phyloP scores from a whole-genome alignment of 2,329 filamentous ascomycete species.

The Macrophomina tecta region DNA sequence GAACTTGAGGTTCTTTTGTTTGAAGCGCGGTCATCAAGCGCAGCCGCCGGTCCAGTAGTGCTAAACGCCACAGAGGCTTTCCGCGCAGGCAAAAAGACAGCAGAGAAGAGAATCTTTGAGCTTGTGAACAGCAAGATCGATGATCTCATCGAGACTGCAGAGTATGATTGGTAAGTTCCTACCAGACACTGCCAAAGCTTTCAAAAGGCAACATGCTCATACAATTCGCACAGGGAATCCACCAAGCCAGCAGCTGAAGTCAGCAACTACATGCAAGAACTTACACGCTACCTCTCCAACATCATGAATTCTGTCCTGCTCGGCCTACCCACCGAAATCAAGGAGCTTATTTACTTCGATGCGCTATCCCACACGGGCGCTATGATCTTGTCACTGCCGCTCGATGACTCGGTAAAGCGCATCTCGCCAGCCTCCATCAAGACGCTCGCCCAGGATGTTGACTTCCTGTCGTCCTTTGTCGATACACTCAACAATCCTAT shows the following conservation, averaged over 20 bases:
- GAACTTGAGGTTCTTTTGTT: conserved; percentile 88
- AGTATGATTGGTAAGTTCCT: conserved; percentile 81
- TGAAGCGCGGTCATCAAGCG: conserved; percentile 80
- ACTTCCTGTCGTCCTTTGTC: conserved; percentile 85
- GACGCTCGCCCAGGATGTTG: conserved; percentile 80
- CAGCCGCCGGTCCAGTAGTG: conserved; percentile 78
- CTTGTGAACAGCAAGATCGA: conserved; percentile 99
- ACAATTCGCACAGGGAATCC: conserved; percentile 26
- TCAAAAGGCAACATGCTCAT: too few relatives aligned
- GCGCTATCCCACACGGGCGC: conserved; percentile 88
- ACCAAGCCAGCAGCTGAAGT: conserved; percentile 68
- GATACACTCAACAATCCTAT: conserved; percentile 86
- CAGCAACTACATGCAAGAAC: conserved; percentile 92
- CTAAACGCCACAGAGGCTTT: conserved; percentile 87
- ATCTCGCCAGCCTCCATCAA: conserved; percentile 88
- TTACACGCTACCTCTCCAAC: conserved; percentile 90
- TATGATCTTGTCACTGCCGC: conserved; percentile 81
- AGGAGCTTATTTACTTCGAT: conserved; percentile 97
- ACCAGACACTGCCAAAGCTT: neutral
- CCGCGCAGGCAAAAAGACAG: conserved; percentile 87
- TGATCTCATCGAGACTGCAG: conserved; percentile 93
- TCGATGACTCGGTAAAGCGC: conserved; percentile 77
- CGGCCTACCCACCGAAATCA: conserved; percentile 92
- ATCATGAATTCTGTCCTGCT: conserved; percentile 96
- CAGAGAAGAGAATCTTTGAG: conserved; percentile 97